These are phyloP conservation scores for Candida vartiovaarae DNA, from an alignment of 805 yeast genomes.

Conservation along the genomic window DNA sequence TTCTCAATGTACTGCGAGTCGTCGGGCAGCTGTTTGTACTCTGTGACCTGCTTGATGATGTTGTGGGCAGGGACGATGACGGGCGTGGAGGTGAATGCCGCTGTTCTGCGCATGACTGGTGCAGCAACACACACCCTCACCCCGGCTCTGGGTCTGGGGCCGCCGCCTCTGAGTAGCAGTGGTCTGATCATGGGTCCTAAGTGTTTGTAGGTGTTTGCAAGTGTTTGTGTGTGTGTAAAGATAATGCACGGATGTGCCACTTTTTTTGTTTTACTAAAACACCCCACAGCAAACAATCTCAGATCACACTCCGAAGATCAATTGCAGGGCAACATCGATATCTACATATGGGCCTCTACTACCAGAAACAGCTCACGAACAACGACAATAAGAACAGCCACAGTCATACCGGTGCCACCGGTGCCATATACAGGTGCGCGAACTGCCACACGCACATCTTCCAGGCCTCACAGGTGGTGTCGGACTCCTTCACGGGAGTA, in stretches of 20 bases:
- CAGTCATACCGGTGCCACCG: background rate
- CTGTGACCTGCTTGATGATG: conserved; percentile 21
- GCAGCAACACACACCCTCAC: background rate
- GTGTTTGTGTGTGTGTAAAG: background rate
- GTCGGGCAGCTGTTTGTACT: conserved; percentile 44
- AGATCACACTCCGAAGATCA: no score
- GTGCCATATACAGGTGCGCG: conserved; percentile 15
- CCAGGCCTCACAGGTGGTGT: conserved; percentile 10
- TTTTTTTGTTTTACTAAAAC: no score
- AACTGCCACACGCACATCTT: conserved; percentile 18
- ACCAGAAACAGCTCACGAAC: conserved; percentile 11
- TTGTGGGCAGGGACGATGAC: conserved; percentile 11
- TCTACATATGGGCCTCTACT: conserved; percentile 12
- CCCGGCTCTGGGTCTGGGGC: background rate
- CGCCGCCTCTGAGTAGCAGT: background rate
- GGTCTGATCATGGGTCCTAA: background rate
- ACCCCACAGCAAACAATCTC: no score
- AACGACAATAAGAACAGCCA: background rate
- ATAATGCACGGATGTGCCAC: background rate
- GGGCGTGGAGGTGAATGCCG: background rate
- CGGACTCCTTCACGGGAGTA: conserved; percentile 42
- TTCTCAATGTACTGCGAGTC: conserved; percentile 46
- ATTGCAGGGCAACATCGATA: no score
- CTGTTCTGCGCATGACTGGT: background rate
- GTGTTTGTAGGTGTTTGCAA: no score